phyloP scores from a whole-genome alignment of 176 grass and related monocot species.

The Tillandsia fasciculata region DNA sequence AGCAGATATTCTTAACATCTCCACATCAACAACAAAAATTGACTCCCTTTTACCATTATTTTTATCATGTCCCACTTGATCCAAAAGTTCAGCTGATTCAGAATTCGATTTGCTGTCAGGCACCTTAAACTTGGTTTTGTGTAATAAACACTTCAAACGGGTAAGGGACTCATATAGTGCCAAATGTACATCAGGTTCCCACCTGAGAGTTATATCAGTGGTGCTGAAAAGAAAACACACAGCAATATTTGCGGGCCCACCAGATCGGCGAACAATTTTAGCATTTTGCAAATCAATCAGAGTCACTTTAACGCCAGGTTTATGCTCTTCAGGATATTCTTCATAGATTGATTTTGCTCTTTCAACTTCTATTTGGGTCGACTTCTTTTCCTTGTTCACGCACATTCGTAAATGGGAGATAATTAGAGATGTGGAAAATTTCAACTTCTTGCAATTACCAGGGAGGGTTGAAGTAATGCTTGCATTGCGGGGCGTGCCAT shows the following conservation, averaged over 20 bases:
- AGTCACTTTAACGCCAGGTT: slow-evolving; percentile 58
- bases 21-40: slow-evolving; percentile 88
- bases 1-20: slow-evolving; percentile 73
- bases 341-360: slow-evolving; percentile 82
- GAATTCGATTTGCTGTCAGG: slow-evolving; percentile 37
- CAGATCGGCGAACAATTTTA: slow-evolving; percentile 66
- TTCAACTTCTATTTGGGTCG: slow-evolving; percentile 59
- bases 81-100: slow-evolving; percentile 19
- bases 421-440: slow-evolving; percentile 65
- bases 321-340: slow-evolving; percentile 40
- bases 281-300: slow-evolving; percentile 97
- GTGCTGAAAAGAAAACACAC: slow-evolving; percentile 78
- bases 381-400: slow-evolving; percentile 76
- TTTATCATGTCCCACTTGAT: slow-evolving; percentile 41
- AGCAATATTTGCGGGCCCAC: slow-evolving; percentile 57
- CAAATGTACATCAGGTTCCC: slow-evolving; percentile 86
- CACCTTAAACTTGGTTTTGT: slow-evolving; percentile 43
- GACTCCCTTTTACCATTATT: slow-evolving; percentile 44
- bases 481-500: slow-evolving; percentile 75
- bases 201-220: slow-evolving; percentile 81
- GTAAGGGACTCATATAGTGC: slow-evolving; percentile 64
- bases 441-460: slow-evolving; percentile 36
- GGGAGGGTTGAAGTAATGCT: slow-evolving; percentile 58
- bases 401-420: slow-evolving; percentile 71
- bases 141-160: slow-evolving; percentile 52